Evolutionary conservation across 2,329 filamentous ascomycete genomes (phyloP), one percentile per base, ranked within the genome.

Genomic region (Diplodia intermedia): DNA sequence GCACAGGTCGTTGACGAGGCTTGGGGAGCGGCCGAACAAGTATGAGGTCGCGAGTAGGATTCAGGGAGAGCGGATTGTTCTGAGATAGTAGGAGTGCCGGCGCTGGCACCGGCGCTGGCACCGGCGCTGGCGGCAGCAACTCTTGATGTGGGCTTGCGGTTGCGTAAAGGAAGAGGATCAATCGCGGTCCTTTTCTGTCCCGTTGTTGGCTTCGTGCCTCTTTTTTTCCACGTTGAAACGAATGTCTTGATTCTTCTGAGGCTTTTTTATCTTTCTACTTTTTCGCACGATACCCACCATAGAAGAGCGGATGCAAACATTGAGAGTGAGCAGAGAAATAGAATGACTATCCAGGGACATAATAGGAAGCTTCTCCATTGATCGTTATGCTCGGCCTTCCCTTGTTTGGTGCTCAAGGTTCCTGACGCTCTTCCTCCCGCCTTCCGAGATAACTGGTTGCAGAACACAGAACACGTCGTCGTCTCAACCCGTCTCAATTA

Each of bases 281-380:
- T 47, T 20, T n/a, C n/a, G 43, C 7, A 63, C 47, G 60, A 63
- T 63, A 63, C 60, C 60, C 60, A 63, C 18, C 47, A 52, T 63
- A 52, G 60, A 63, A 20, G 43, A 47, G 8, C 57, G 40, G 40
- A 18, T 26, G 29, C 26, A 31, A 23, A 29, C 23, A 20, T 40
- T 38, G 2, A 47, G 15, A 9, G 29, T 9, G 36, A 20, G 36
- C 3, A 23, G 33, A 57, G 9, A 47, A 47, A 15, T 18, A 43
- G 18, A 43, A 8, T 3, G 40, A 8, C 15, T 43, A 5, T 43
- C 15, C 6, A 40, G 40, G 12, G 7, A 26, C 3, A 26, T n/a
- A 40, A 6, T 18, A 18, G 15, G 5, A 56, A 15, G 33, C 38
- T 38, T 15, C 31, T 33, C 31, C 31, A 9, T 33, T 33, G 31